A percentile compares a stretch with the other conserved stretches of the same genome.
Conservation (phyloP, 768 basidiomycete species). For the Boletus sp. region DNA sequence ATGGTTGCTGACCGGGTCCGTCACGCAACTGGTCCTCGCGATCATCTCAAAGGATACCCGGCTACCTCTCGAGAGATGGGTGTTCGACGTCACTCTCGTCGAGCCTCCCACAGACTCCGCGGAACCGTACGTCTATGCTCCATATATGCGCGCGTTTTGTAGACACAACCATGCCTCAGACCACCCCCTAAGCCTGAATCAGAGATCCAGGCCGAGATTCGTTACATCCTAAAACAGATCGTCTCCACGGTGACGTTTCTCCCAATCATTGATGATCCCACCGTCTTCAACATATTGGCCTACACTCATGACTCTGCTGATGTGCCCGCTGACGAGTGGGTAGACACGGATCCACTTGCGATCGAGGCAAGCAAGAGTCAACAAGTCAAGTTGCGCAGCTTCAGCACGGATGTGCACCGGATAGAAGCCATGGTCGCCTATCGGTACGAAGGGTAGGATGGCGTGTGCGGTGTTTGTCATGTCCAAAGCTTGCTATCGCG, state of each 20-base stretch:
- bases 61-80: constrained; percentile 93
- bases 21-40: constrained; percentile 91
- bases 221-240: constrained; percentile 97
- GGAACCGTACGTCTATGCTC: constrained; percentile 43
- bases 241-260: constrained; percentile 96
- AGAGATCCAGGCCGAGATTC: constrained; percentile 95
- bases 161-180: constrained; percentile 27
- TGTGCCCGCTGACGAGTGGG: constrained; percentile 91
- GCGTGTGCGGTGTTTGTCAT: not conserved
- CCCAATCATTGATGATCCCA: constrained; percentile 91
- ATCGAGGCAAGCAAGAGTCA: constrained; percentile 93
- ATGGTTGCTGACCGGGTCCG: constrained; percentile 90
- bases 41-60: constrained; percentile 95
- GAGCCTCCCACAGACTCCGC: constrained; percentile 52
- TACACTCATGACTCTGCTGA: constrained; percentile 92
- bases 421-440: constrained; percentile 99
- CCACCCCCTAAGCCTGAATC: constrained; percentile 67
- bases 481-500: not conserved
- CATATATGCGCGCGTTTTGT: constrained; percentile 1
- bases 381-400: constrained; percentile 91
- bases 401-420: constrained; percentile 96
- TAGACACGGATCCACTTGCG: constrained; percentile 88
- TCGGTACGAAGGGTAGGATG: constrained; percentile 73
- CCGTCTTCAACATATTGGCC: constrained; percentile 96
- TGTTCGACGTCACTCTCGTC: constrained; percentile 90